phyloP scores from a whole-genome alignment of 257 asterid genomes.

The Lantana camara region DNA sequence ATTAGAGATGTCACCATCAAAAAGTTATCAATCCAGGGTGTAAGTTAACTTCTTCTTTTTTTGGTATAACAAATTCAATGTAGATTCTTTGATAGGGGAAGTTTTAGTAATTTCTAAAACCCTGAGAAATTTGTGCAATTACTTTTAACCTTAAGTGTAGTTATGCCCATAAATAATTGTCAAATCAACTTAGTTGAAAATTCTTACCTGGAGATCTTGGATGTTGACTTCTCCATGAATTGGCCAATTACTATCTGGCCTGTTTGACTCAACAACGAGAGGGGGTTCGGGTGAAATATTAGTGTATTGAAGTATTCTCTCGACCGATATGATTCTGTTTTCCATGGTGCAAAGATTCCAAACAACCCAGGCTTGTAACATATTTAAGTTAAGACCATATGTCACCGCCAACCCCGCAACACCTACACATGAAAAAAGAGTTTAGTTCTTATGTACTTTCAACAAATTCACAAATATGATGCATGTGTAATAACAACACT shows the following conservation, averaged over 20 bases:
- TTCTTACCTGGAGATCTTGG: slow-evolving; percentile 73
- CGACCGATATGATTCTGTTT: slow-evolving; percentile 83
- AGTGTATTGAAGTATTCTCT: slow-evolving; percentile 84
- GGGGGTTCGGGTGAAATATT: slow-evolving; percentile 75
- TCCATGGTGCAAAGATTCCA: slow-evolving; percentile 79
- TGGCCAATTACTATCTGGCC: slow-evolving; percentile 72
- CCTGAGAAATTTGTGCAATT: too few species aligned
- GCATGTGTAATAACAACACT: slow-evolving; percentile 22
- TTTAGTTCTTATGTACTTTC: background rate
- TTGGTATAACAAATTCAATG: too few species aligned
- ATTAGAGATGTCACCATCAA: too few species aligned
- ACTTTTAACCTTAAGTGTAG: too few species aligned
- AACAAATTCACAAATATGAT: slow-evolving; percentile 4
- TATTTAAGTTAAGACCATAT: slow-evolving; percentile 79
- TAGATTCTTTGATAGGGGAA: too few species aligned
- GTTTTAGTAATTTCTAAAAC: too few species aligned
- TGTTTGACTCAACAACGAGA: slow-evolving; percentile 64
- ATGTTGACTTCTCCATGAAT: slow-evolving; percentile 65
- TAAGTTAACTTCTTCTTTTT: too few species aligned
- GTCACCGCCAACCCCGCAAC: slow-evolving; percentile 89
- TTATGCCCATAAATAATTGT: background rate
- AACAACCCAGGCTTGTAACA: slow-evolving; percentile 66
- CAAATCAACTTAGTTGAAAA: too few species aligned
- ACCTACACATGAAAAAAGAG: slow-evolving; percentile 44
- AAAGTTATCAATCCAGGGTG: too few species aligned